Evolutionary conservation across 768 basidiomycete genomes (phyloP).

Genomic region (Boletus eberwhitei): DNA sequence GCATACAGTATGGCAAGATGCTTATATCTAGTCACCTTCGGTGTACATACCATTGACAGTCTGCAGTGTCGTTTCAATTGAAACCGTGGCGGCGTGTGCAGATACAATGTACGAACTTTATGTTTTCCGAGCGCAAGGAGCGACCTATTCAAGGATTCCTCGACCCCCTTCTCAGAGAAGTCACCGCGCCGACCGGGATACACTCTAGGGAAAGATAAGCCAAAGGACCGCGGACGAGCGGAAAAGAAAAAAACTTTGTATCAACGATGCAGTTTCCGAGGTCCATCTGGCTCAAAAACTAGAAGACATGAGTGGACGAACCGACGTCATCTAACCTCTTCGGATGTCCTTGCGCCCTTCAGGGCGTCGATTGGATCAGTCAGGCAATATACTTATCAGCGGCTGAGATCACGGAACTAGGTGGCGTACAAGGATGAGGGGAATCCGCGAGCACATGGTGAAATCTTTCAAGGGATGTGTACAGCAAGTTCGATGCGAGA

Average conservation of each 20-base stretch:
- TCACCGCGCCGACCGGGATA: conserved; percentile 4
- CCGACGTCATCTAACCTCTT: conserved; percentile 14
- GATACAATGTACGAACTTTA: conserved; percentile 31
- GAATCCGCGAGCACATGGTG: conserved; percentile 5
- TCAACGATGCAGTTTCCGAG: conserved; percentile 11
- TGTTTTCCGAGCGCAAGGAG: conserved; percentile 8
- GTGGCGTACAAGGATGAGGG: conserved; percentile 12
- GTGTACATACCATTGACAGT: conserved; percentile 46
- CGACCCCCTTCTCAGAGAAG: conserved; percentile 8
- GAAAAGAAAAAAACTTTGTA: conserved; percentile 19
- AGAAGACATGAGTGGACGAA: not conserved
- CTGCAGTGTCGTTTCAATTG: conserved; percentile 44
- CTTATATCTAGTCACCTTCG: conserved; percentile 52
- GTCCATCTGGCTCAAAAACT: conserved; percentile 18
- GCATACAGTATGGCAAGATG: not conserved
- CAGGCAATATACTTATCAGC: not conserved
- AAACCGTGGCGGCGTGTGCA: conserved; percentile 43
- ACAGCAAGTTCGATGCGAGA: not conserved
- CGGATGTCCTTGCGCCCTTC: conserved; percentile 23
- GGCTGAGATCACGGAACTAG: not conserved
- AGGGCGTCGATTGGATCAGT: not conserved
- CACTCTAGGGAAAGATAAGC: conserved; percentile 1
- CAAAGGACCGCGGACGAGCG: not conserved
- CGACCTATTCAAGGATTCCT: conserved; percentile 13
- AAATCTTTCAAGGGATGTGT: not conserved